Evolutionary conservation across 805 yeast genomes (phyloP).

Genomic region (Jamesozyma lodderae): DNA sequence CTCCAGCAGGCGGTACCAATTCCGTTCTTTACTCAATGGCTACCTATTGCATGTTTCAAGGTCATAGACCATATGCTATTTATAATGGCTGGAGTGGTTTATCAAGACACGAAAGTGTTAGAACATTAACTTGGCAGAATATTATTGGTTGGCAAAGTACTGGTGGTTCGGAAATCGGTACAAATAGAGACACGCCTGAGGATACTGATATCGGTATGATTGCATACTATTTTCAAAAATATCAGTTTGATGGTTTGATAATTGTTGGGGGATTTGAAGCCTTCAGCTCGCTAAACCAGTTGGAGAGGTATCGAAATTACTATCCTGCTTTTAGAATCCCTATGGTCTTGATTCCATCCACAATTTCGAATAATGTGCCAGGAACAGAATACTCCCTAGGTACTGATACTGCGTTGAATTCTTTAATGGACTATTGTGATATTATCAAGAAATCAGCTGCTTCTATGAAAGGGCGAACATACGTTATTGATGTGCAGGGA

Average conservation of each 20-base stretch:
- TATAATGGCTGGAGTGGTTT: conserved; percentile 70
- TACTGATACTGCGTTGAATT: conserved; percentile 88
- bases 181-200: conserved; percentile 78
- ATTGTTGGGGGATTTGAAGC: conserved; percentile 97
- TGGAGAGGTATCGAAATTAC: conserved; percentile 61
- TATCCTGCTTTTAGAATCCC: conserved; percentile 94
- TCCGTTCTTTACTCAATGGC: conserved; percentile 72
- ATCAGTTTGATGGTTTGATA: conserved; percentile 77
- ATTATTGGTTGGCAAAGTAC: conserved; percentile 63
- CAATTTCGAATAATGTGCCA: conserved; percentile 97
- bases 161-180: conserved; percentile 88
- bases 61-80: conserved; percentile 63
- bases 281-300: conserved; percentile 73
- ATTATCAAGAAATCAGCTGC: conserved; percentile 91
- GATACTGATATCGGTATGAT: conserved; percentile 78
- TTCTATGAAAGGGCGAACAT: conserved; percentile 85
- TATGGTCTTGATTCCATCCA: conserved; percentile 87
- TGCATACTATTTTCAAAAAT: conserved; percentile 88
- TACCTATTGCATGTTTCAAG: conserved; percentile 63
- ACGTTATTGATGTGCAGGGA: conserved; percentile 86
- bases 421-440: conserved; percentile 87
- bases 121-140: conserved; percentile 55
- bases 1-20: conserved; percentile 72
- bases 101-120: conserved; percentile 51
- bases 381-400: conserved; percentile 96